Conservation (phyloP, 768 basidiomycete species). For the Amanita exitialis region DNA sequence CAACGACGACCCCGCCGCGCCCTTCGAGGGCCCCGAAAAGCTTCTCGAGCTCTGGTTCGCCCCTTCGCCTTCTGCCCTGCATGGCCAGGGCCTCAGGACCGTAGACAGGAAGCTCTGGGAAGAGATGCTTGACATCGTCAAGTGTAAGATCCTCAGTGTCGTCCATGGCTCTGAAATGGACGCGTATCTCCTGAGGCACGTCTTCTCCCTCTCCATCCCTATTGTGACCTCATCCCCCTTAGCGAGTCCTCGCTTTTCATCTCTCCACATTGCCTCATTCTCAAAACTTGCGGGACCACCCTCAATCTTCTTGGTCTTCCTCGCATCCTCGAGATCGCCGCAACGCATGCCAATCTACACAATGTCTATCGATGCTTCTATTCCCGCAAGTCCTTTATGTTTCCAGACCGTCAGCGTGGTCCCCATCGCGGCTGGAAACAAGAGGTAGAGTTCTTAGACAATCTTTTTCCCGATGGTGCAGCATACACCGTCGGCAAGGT, state of each 20-base stretch:
- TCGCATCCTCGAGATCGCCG: constrained; percentile 89
- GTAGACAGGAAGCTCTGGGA: constrained; percentile 81
- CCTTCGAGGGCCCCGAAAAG: constrained; percentile 93
- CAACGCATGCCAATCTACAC: constrained; percentile 49
- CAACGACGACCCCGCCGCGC: constrained; percentile 30
- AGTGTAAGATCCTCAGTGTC: constrained; percentile 91
- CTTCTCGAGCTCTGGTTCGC: constrained; percentile 97
- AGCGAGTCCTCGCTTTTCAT: constrained; percentile 98
- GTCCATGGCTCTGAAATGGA: constrained; percentile 86
- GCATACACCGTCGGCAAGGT: constrained; percentile 97
- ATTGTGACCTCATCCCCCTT: constrained; percentile 11
- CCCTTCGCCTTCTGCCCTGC: constrained; percentile 55
- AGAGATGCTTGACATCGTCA: constrained; percentile 93
- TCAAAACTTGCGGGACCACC: constrained; percentile 98
- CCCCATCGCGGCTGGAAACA: constrained; percentile 92
- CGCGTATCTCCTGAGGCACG: constrained; percentile 92
- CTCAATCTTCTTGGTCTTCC: constrained; percentile 93
- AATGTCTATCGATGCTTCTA: constrained; percentile 91
- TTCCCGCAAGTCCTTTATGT: constrained; percentile 98
- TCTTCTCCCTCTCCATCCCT: constrained; percentile 9
- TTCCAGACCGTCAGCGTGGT: constrained; percentile 89
- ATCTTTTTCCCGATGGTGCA: constrained; percentile 78
- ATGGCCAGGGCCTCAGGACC: constrained; percentile 61
- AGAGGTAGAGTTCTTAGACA: constrained; percentile 88
- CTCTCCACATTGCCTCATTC: constrained; percentile 88